These are phyloP conservation scores for Penicillium sp. DNA, from an alignment of 2,329 filamentous ascomycete species.

Conservation along the genomic window DNA sequence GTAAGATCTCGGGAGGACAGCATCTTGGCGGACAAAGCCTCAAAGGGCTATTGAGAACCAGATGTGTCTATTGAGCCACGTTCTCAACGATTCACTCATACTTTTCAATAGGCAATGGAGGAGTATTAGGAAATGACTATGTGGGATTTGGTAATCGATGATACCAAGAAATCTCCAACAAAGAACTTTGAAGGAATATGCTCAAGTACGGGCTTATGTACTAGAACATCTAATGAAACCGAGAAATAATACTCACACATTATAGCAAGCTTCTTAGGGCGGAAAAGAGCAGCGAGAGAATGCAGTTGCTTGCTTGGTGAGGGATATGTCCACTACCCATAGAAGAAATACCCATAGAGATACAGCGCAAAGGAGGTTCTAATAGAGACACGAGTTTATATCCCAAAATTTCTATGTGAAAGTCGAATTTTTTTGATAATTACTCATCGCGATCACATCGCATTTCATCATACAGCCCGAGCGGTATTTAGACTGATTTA, in stretches of 20 bases:
- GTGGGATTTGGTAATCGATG: no score
- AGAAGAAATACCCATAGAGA: neutral
- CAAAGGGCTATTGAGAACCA: neutral
- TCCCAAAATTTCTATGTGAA: constrained; percentile 11
- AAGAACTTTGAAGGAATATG: no score
- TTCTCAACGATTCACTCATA: no score
- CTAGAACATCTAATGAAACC: no score
- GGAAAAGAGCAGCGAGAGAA: neutral
- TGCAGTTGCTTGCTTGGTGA: neutral
- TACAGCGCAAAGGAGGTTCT: neutral
- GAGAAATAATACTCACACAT: no score
- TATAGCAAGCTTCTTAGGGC: no score
- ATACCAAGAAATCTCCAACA: no score
- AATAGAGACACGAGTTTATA: neutral
- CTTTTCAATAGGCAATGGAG: no score
- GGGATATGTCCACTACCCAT: neutral
- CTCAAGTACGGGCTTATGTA: no score
- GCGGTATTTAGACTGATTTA: constrained; percentile 21
- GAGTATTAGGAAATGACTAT: no score
- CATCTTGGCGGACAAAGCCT: neutral
- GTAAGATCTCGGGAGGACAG: neutral
- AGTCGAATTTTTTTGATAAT: constrained; percentile 19
- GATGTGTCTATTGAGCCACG: neutral
- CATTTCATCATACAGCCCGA: constrained; percentile 26
- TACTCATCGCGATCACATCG: constrained; percentile 24